These are phyloP conservation scores for Myriosclerotinia duriaeana DNA, from an alignment of 2,329 filamentous ascomycete species.

Conservation along the genomic window DNA sequence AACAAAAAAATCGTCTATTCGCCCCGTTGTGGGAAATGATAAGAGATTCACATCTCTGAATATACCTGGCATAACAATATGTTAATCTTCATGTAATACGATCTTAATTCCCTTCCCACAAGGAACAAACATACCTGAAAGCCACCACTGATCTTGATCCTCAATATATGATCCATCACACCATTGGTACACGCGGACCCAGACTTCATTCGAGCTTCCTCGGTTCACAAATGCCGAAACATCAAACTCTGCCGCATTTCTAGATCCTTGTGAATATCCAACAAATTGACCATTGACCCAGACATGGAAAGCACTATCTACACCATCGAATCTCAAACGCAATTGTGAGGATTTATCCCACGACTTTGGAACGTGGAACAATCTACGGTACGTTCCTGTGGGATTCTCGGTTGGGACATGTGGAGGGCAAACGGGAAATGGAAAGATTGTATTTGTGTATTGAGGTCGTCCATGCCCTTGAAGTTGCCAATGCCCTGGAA, in stretches of 20 bases:
- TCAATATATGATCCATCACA: conserved; percentile 69
- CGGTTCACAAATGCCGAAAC: conserved; percentile 53
- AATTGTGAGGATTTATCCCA: conserved; percentile 50
- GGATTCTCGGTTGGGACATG: conserved; percentile 54
- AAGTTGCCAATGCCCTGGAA: conserved; percentile 69
- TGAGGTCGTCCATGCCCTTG: conserved; percentile 65
- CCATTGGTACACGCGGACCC: conserved; percentile 69
- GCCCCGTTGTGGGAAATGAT: conserved; percentile 50
- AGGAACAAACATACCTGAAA: conserved; percentile 49
- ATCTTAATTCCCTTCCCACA: neutral
- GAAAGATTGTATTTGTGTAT: conserved; percentile 65
- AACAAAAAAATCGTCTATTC: conserved; percentile 60
- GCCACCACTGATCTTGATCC: conserved; percentile 67
- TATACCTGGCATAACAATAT: conserved; percentile 47
- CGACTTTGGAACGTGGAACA: conserved; percentile 48
- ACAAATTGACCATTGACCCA: conserved; percentile 64
- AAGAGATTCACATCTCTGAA: conserved; percentile 66
- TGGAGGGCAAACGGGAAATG: conserved; percentile 65
- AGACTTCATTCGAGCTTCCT: conserved; percentile 53
- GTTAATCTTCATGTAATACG: neutral
- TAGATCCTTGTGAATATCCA: conserved; percentile 67
- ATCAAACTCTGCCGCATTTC: conserved; percentile 70
- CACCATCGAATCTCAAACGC: conserved; percentile 67
- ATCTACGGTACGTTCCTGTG: conserved; percentile 53
- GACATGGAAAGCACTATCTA: conserved; percentile 69